phyloP scores from a whole-genome alignment of 2,329 filamentous ascomycete species.

The Colletotrichum gigasporum region DNA sequence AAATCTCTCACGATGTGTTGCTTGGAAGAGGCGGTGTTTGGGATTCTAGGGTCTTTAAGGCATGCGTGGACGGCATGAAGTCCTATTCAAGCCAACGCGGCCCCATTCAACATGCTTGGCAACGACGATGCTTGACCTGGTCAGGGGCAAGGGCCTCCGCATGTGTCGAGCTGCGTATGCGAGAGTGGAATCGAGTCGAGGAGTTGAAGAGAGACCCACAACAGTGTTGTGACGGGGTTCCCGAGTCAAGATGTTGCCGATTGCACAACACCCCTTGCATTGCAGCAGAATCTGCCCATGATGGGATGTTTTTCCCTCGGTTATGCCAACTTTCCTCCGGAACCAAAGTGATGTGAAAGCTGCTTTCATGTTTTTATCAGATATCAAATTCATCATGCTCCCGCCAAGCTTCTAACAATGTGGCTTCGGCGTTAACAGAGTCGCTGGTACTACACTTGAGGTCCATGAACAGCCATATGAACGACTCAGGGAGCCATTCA shows the following conservation, averaged over 20 bases:
- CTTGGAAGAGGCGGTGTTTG: neutral
- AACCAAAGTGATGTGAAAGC: no score
- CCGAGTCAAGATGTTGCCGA: neutral
- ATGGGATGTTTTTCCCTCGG: neutral
- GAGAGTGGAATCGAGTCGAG: constrained; percentile 6
- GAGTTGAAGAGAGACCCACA: neutral
- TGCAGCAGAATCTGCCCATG: neutral
- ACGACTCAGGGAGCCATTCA: neutral
- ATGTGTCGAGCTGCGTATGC: neutral
- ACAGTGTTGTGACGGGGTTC: neutral
- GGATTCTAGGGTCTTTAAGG: neutral
- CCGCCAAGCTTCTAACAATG: neutral
- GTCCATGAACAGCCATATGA: neutral
- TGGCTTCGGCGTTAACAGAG: neutral
- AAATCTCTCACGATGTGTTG: neutral
- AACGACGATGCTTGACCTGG: constrained; percentile 2
- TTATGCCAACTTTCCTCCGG: neutral
- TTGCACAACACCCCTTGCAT: neutral
- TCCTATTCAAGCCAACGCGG: neutral
- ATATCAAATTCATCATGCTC: no score
- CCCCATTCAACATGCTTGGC: neutral
- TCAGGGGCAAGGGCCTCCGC: constrained; percentile 14
- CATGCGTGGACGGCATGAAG: neutral
- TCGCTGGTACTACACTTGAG: neutral
- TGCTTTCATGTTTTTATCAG: no score